Percentiles rank a stretch among this genome's conserved stretches.
Conservation (phyloP, 441 rosid species). For the Euphorbia celastroides region DNA sequence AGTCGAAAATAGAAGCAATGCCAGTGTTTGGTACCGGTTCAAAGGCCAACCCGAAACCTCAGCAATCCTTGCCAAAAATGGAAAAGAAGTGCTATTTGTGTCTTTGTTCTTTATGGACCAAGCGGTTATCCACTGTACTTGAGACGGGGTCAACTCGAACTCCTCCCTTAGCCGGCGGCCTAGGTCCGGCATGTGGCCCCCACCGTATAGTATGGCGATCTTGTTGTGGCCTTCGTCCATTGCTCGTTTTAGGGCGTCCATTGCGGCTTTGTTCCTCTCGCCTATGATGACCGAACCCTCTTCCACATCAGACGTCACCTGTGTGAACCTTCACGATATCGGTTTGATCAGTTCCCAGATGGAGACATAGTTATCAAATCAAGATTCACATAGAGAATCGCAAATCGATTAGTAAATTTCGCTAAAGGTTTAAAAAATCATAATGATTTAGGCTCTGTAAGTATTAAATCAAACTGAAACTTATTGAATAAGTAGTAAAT, state of each 20-base stretch:
- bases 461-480: too few species aligned
- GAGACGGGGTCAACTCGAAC: conserved; percentile 56
- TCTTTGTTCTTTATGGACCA: conserved; percentile 77
- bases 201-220: conserved; percentile 81
- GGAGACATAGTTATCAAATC: too few species aligned
- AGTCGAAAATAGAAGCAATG: conserved; percentile 63
- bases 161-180: conserved; percentile 77
- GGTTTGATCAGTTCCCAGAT: neutral
- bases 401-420: too few species aligned
- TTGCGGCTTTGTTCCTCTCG: conserved; percentile 79
- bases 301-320: conserved; percentile 68
- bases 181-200: conserved; percentile 97
- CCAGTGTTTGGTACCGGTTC: conserved; percentile 85
- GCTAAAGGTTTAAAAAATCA: too few species aligned
- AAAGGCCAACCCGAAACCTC: conserved; percentile 77
- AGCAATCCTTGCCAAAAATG: conserved; percentile 60
- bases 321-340: conserved; percentile 54
- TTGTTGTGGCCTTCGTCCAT: conserved; percentile 59
- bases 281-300: conserved; percentile 84
- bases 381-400: too few species aligned
- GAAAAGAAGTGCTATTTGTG: conserved; percentile 42
- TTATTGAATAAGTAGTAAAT: too few species aligned
- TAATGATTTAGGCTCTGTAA: too few species aligned
- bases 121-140: conserved; percentile 82
- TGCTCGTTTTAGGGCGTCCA: conserved; percentile 57